phyloP scores from a whole-genome alignment of 257 asterid genomes.

The Ophiorrhiza pumila region DNA sequence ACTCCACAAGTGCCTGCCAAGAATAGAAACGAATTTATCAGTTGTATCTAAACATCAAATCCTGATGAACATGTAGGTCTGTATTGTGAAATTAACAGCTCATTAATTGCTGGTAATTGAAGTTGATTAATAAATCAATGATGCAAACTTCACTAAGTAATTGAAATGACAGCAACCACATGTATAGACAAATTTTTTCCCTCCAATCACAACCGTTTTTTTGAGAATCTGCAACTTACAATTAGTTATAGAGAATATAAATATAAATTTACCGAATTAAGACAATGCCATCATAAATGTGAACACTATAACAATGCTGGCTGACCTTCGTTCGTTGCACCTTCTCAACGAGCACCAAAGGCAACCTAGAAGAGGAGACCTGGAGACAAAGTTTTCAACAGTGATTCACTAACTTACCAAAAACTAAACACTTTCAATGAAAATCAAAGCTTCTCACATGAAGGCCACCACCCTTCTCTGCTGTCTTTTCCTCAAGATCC shows the following conservation, averaged over 20 bases:
- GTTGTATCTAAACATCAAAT: neutral
- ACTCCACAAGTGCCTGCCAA: slow-evolving; percentile 79
- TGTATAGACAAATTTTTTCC: neutral
- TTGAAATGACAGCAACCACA: neutral
- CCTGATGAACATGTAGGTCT: neutral
- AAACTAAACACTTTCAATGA: slow-evolving; percentile 14
- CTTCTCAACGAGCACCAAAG: slow-evolving; percentile 76
- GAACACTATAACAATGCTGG: slow-evolving; percentile 17
- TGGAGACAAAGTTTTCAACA: slow-evolving; percentile 32
- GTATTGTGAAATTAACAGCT: neutral
- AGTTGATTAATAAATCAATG: neutral
- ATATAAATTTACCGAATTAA: slow-evolving; percentile 14
- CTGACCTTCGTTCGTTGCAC: slow-evolving; percentile 82
- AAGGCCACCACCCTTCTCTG: slow-evolving; percentile 42
- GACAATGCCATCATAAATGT: slow-evolving; percentile 5
- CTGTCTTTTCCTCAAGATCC: slow-evolving; percentile 39
- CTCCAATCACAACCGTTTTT: too few relatives aligned
- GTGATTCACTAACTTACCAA: slow-evolving; percentile 16
- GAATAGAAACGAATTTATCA: slow-evolving; percentile 7
- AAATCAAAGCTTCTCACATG: slow-evolving; percentile 48
- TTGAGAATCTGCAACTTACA: neutral
- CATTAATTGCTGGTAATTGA: neutral
- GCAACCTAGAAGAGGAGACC: slow-evolving; percentile 72
- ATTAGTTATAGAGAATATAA: neutral
- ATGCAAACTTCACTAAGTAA: slow-evolving; percentile 1